phyloP scores from a whole-genome alignment of 176 grass and related monocot genomes.

The Tuctoria greenei region DNA sequence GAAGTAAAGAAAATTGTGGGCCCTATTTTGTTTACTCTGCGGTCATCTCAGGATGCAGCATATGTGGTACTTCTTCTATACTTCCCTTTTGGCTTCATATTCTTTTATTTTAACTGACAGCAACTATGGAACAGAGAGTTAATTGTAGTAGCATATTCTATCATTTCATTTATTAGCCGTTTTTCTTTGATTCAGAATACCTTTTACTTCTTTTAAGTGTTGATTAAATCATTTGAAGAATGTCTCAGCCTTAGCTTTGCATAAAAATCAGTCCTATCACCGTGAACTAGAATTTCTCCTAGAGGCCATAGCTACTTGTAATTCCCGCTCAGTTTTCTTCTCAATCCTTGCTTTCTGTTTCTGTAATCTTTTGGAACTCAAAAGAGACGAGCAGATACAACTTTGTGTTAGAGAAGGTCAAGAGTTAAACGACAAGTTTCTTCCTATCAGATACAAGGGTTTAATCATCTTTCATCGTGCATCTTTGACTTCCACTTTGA shows the following conservation, averaged over 20 bases:
- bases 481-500: slow-evolving; percentile 24
- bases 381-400: background rate
- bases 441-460: slow-evolving; percentile 16
- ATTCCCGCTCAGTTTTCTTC: background rate
- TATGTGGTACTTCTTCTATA: slow-evolving; percentile 66
- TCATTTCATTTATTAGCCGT: background rate
- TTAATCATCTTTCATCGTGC: slow-evolving; percentile 11
- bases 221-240: background rate
- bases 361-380: background rate
- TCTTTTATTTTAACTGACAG: background rate
- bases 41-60: slow-evolving; percentile 73
- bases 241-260: slow-evolving; percentile 8
- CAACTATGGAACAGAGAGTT: background rate
- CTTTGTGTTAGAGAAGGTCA: background rate
- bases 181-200: background rate
- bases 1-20: slow-evolving; percentile 65
- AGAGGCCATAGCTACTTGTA: background rate
- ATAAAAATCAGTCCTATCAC: background rate
- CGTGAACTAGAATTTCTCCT: background rate
- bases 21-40: slow-evolving; percentile 74
- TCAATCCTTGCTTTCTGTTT: slow-evolving; percentile 13
- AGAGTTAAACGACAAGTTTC: background rate
- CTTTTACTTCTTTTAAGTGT: background rate
- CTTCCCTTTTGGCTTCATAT: background rate
- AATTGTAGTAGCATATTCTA: background rate